Evolutionary conservation across 1,284 basidiomycete genomes (phyloP), one percentile per base, ranked within the genome.

Genomic region (Ganoderma lingzhi): DNA sequence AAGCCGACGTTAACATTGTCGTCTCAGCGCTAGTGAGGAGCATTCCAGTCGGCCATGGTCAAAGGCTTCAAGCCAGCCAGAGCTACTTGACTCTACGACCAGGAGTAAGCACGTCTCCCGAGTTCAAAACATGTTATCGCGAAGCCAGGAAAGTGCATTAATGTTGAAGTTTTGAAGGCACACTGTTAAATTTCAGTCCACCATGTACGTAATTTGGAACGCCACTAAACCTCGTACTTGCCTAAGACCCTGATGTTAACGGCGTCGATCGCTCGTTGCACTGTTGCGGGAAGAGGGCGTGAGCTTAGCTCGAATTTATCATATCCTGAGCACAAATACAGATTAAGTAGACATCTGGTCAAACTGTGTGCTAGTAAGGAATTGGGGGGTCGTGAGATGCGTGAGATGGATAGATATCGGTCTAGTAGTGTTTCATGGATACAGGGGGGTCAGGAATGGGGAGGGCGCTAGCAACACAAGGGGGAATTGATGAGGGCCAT

Each of bases 1-100:
- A 65, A 0, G 71, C 76, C 19, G 76, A 76, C 0, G 72, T 65
- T 3, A 74, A 75, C 1, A 76, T 66, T 39, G 74, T 76, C 8
- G 23, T 23, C 23, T 23, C 23, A 23, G 23, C 23, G 23, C 23
- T 23, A 23, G 23, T 23, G 23, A 23, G 23, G 1, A 23, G 1
- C 23, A 23, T 23, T 1, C 23, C 23, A 23, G 23, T 78, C 12
- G 77, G 76, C 73, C 75, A 78, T 58, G 23, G 23, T 23, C 23
- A 23, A 23, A 23, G 1, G 23, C 1, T 23, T 23, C 23, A 23
- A 23, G 23, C 23, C 23, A 23, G 23, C 23, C 23, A 23, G 23
- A 23, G 23, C 23, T 23, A 1, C 23, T 23, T 23, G 23, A 1
- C 23, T 23, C 23, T 23, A 23, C 23, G 23, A 23, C 23, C 23